A percentile compares a stretch with the other conserved stretches of the same genome.
Conservation (phyloP, 805 yeast genomes). For the Teunomyces aglyptinius region DNA sequence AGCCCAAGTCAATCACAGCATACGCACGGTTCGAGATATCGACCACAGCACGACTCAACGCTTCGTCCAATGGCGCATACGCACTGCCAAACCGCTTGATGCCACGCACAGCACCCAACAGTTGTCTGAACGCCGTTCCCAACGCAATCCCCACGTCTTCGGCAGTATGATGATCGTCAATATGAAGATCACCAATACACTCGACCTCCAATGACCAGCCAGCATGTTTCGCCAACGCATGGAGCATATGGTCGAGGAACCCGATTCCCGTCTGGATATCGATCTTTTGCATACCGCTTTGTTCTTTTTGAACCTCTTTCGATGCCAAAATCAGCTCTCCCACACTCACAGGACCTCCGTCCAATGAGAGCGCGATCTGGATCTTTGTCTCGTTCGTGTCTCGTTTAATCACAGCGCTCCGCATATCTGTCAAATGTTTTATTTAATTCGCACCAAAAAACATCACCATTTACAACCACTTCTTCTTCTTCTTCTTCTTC, state of each 20-base stretch:
- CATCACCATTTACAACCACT: too few species aligned
- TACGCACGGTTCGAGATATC: slow-evolving; percentile 91
- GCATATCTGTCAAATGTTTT: too few species aligned
- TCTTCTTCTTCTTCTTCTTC: not conserved
- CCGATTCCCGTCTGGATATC: slow-evolving; percentile 90
- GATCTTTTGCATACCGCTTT: slow-evolving; percentile 52
- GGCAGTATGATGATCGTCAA: slow-evolving; percentile 96
- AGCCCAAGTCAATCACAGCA: slow-evolving; percentile 85
- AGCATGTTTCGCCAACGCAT: slow-evolving; percentile 93
- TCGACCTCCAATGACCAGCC: slow-evolving; percentile 93
- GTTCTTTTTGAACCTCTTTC: slow-evolving; percentile 23
- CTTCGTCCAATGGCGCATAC: slow-evolving; percentile 96
- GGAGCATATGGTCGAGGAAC: slow-evolving; percentile 94
- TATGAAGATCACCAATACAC: slow-evolving; percentile 91
- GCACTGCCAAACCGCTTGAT: slow-evolving; percentile 91
- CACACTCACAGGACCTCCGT: slow-evolving; percentile 77
- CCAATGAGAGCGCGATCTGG: slow-evolving; percentile 77
- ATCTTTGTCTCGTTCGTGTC: slow-evolving; percentile 92
- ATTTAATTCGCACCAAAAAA: too few species aligned
- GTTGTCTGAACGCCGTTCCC: slow-evolving; percentile 85
- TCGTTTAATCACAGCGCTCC: slow-evolving; percentile 55
- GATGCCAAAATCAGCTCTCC: slow-evolving; percentile 54
- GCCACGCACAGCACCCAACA: slow-evolving; percentile 86
- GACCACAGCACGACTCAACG: slow-evolving; percentile 92
- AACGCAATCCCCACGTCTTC: slow-evolving; percentile 94